Conservation (phyloP, 2,329 filamentous ascomycete genomes). For the Verticillium klebahnii region DNA sequence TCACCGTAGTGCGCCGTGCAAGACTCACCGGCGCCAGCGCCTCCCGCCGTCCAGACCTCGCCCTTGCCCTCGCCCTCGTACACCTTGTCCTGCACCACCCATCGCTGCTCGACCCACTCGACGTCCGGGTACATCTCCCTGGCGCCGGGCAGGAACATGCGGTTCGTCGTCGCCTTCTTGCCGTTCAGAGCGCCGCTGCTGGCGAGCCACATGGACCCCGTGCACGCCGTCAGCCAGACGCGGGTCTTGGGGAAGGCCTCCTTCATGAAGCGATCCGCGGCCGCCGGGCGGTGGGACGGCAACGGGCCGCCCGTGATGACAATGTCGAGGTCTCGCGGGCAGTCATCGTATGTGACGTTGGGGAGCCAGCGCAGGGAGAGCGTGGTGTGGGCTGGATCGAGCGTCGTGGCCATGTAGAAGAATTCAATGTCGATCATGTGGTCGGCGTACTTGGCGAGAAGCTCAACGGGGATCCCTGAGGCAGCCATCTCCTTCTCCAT, state of each 20-base stretch:
- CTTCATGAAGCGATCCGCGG: conserved; percentile 27
- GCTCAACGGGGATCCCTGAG: not conserved
- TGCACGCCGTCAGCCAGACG: conserved; percentile 31
- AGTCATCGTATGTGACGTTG: conserved; percentile 32
- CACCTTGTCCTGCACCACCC: conserved; percentile 29
- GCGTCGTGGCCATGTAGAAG: conserved; percentile 29
- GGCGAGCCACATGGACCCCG: conserved; percentile 33
- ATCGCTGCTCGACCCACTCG: conserved; percentile 32
- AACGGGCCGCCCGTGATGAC: conserved; percentile 31
- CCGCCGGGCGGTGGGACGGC: conserved; percentile 21
- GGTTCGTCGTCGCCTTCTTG: conserved; percentile 32
- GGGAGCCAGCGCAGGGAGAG: conserved; percentile 26
- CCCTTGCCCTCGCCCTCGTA: conserved; percentile 19
- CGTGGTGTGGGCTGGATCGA: conserved; percentile 24
- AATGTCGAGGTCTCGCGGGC: conserved; percentile 35
- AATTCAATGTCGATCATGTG: conserved; percentile 26
- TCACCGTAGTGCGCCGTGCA: not conserved
- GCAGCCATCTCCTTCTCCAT: conserved; percentile 4
- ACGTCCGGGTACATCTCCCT: conserved; percentile 23
- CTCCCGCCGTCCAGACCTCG: conserved; percentile 32
- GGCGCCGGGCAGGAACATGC: conserved; percentile 20
- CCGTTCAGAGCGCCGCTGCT: conserved; percentile 28
- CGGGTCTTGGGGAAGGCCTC: conserved; percentile 28
- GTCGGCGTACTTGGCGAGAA: conserved; percentile 9
- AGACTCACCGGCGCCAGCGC: conserved; percentile 27